Evolutionary conservation across 768 basidiomycete species (phyloP), one percentile per base, ranked within the genome.

Genomic region (Lyophyllum decastes): DNA sequence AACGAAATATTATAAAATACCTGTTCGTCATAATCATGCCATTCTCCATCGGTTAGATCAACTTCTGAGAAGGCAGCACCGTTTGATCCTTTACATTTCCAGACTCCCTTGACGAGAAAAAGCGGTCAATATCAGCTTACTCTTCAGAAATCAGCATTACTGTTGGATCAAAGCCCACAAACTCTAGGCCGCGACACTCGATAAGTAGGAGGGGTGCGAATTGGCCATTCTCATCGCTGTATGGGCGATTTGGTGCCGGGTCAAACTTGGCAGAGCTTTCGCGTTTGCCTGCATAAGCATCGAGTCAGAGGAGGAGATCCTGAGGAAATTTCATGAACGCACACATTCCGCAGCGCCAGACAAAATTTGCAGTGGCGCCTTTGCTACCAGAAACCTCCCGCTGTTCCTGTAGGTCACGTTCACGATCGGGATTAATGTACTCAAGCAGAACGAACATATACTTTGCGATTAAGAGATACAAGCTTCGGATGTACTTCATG

Each of bases 11-110:
- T 30, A 43, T 30, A 9, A 21, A 34, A 73, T 44, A 88, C 94
- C 82, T 94, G 93, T 70, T 96, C 94, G 63, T 96, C 94, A 63
- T 96, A 96, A 64, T 95, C 94, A 12, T 78, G 83, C 94, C 94
- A 96, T 68, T 87, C 85, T 2, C 78, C 82, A 25, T 88, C 85
- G 0, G 69, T 70, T 41, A 92, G 74, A 30, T 88, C 85, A n/a
- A 92, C 79, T 2, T 92, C 84, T 9, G 73, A 48, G 66, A 95
- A 95, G 4, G 68, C 54, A 0, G 82, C 82, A 6, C 82, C 81
- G 0, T 77, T 81, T 4, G 68, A 69, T 7, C 94, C 94, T 43
- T 78, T 77, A 63, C 90, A 92, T 65, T 79, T 84, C 94, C 94
- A 96, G 0, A 64, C 72, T 0, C 94, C 94, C 91, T 95, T 59